Conservation (phyloP, 2,329 filamentous ascomycete species). For the Pestalotiopsis sp. region DNA sequence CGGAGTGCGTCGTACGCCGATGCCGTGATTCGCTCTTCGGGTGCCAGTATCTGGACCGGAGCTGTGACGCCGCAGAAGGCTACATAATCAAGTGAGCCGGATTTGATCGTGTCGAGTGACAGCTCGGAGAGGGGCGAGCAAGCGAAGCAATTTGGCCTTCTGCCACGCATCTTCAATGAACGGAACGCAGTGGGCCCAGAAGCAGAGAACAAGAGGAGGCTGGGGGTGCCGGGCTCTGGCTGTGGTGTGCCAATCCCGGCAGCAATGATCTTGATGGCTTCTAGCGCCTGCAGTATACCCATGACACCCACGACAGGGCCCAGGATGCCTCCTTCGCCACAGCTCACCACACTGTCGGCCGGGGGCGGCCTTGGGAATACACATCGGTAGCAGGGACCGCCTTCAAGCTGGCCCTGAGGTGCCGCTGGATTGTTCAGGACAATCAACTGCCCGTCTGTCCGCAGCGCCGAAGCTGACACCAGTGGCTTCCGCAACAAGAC, state of each 20-base stretch:
- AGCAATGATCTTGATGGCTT: slow-evolving; percentile 82
- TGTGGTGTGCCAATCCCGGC: slow-evolving; percentile 27
- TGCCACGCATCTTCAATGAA: slow-evolving; percentile 71
- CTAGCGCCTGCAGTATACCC: slow-evolving; percentile 88
- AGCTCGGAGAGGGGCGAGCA: slow-evolving; percentile 69
- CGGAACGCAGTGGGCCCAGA: slow-evolving; percentile 60
- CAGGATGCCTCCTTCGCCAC: slow-evolving; percentile 89
- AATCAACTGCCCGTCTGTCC: slow-evolving; percentile 87
- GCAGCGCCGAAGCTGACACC: slow-evolving; percentile 85
- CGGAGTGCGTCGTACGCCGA: slow-evolving; percentile 52
- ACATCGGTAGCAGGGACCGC: slow-evolving; percentile 91
- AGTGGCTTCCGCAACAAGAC: slow-evolving; percentile 78
- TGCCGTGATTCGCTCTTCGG: slow-evolving; percentile 70
- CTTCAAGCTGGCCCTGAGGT: slow-evolving; percentile 54
- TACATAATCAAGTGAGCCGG: slow-evolving; percentile 77
- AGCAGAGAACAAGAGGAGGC: slow-evolving; percentile 51
- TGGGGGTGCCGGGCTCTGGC: slow-evolving; percentile 27
- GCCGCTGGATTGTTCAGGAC: slow-evolving; percentile 80
- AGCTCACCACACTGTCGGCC: slow-evolving; percentile 78
- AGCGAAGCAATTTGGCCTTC: slow-evolving; percentile 71
- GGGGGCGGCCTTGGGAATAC: slow-evolving; percentile 89
- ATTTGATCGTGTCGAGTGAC: slow-evolving; percentile 61
- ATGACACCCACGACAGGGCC: slow-evolving; percentile 92
- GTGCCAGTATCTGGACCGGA: slow-evolving; percentile 57
- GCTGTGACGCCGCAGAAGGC: slow-evolving; percentile 75